Evolutionary conservation across 768 basidiomycete species (phyloP).

Genomic region (Serendipita sp.): DNA sequence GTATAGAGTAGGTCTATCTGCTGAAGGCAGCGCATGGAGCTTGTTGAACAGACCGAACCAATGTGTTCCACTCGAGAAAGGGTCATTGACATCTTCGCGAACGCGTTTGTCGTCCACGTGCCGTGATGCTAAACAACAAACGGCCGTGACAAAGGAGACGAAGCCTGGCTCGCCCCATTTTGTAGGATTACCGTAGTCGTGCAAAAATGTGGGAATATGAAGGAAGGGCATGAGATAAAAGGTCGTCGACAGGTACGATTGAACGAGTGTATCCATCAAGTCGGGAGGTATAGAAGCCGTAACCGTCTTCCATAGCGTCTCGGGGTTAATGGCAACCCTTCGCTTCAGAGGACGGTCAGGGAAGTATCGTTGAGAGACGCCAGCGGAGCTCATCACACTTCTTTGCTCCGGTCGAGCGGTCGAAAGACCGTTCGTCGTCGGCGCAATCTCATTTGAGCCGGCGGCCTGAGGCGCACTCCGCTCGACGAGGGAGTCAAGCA

Average conservation of each 20-base stretch:
- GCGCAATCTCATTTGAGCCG: conserved; percentile 15
- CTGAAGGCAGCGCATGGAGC: conserved; percentile 73
- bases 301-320: conserved; percentile 73
- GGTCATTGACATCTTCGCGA: conserved; percentile 63
- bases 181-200: conserved; percentile 88
- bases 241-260: conserved; percentile 81
- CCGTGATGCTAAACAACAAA: conserved; percentile 81
- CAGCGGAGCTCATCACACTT: conserved; percentile 13
- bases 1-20: conserved; percentile 80
- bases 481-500: conserved; percentile 71
- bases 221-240: conserved; percentile 86
- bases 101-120: conserved; percentile 89
- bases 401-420: conserved; percentile 8
- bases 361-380: conserved; percentile 31
- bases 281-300: conserved; percentile 78
- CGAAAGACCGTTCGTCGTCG: conserved; percentile 9
- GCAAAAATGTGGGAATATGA: conserved; percentile 67
- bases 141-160: conserved; percentile 81
- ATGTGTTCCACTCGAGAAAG: conserved; percentile 76
- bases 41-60: conserved; percentile 85
- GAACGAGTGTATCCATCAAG: conserved; percentile 83
- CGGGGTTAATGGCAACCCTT: conserved; percentile 64
- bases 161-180: conserved; percentile 96
- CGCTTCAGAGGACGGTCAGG: conserved; percentile 62
- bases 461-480: conserved; percentile 30